Percentiles rank a stretch among this genome's conserved stretches.
These are phyloP conservation scores for Parastagonospora avenae DNA, from an alignment of 2,329 filamentous ascomycete genomes.

Conservation along the genomic window DNA sequence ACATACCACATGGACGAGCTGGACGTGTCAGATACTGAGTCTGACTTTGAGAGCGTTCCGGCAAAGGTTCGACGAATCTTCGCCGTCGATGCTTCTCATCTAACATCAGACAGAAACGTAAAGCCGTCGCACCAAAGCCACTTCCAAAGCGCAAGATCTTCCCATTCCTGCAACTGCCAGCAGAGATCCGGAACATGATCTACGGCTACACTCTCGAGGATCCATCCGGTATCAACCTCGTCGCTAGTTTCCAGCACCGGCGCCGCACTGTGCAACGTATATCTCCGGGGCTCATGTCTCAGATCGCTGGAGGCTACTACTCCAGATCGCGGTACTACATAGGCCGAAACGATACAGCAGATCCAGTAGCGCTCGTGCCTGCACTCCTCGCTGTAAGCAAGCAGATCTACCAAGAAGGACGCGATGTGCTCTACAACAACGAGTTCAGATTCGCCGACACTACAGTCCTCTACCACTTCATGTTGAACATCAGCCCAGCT, in stretches of 20 bases:
- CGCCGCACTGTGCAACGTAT: conserved; percentile 38
- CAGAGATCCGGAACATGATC: conserved; percentile 43
- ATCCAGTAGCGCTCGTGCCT: conserved; percentile 18
- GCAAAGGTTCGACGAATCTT: conserved; percentile 31
- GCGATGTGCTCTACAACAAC: conserved; percentile 37
- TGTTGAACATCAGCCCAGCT: conserved; percentile 36
- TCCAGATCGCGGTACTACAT: too few relatives aligned
- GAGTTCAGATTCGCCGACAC: conserved; percentile 34
- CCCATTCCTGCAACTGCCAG: conserved; percentile 41
- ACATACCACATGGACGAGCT: conserved; percentile 34
- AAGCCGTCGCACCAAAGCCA: conserved; percentile 16
- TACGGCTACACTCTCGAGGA: conserved; percentile 37
- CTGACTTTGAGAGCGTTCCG: conserved; percentile 19
- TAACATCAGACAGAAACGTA: conserved; percentile 29
- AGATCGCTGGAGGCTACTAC: background rate
- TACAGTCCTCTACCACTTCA: conserved; percentile 36
- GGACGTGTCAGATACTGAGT: conserved; percentile 25
- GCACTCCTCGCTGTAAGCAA: conserved; percentile 35
- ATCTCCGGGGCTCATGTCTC: conserved; percentile 4
- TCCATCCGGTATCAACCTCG: conserved; percentile 31
- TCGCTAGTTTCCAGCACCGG: conserved; percentile 25
- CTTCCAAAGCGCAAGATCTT: conserved; percentile 41
- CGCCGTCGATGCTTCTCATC: background rate
- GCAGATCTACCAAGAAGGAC: conserved; percentile 35
- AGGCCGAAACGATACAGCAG: conserved; percentile 5